Percentiles rank a stretch among this genome's conserved stretches.
These are phyloP conservation scores for Saposhnikovia divaricata DNA, from an alignment of 129 eudicot species.

Conservation along the genomic window DNA sequence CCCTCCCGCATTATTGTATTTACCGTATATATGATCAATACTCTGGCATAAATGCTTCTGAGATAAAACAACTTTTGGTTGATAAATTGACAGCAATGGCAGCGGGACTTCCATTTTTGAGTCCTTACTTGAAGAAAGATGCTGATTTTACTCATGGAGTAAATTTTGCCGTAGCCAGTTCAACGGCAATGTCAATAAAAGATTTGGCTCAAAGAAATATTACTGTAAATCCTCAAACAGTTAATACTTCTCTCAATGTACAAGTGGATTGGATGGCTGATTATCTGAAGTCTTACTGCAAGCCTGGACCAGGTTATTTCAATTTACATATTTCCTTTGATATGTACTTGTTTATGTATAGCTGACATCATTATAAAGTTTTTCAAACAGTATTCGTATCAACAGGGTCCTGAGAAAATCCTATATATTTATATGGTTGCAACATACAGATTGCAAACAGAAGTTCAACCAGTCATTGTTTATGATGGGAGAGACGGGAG, in stretches of 20 bases:
- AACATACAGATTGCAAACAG: constrained; percentile 3
- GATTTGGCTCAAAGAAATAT: constrained; percentile 15
- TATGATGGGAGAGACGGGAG: constrained; percentile 20
- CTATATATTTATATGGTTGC: neutral
- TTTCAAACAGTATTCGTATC: no score
- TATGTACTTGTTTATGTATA: no score
- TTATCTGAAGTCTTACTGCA: constrained; percentile 8
- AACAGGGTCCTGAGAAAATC: neutral
- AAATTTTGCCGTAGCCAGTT: constrained; percentile 38
- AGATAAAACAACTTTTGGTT: neutral
- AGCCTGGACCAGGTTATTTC: neutral
- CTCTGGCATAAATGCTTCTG: neutral
- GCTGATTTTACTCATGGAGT: constrained; percentile 22
- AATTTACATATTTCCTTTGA: neutral
- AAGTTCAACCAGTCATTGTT: constrained; percentile 10
- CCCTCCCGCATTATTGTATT: neutral
- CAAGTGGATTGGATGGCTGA: constrained; percentile 26
- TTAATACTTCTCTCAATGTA: constrained; percentile 1
- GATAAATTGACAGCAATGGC: neutral
- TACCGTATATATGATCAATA: neutral
- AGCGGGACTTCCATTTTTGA: constrained; percentile 2
- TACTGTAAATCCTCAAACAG: neutral
- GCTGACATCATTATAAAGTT: no score
- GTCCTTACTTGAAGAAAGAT: constrained; percentile 20
- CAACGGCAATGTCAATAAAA: constrained; percentile 17